A percentile compares a stretch with the other conserved stretches of the same genome.
These are phyloP conservation scores for Capronia epimyces DNA, from an alignment of 2,329 filamentous ascomycete genomes.

Conservation along the genomic window DNA sequence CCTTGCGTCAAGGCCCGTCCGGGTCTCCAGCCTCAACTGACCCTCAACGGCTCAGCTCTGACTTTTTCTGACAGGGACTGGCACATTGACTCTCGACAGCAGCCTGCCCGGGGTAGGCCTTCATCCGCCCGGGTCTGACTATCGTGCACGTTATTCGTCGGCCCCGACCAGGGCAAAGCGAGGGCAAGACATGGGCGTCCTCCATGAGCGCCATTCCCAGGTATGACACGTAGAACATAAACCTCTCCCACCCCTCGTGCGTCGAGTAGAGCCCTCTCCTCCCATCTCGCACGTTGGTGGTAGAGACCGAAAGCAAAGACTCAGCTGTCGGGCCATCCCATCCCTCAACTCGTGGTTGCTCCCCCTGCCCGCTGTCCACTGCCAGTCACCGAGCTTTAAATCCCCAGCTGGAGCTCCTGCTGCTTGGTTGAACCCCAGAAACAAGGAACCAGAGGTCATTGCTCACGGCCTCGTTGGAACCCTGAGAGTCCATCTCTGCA, in stretches of 20 bases:
- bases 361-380: background rate
- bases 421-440: background rate
- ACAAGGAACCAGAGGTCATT: background rate
- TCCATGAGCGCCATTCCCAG: constrained; percentile 1
- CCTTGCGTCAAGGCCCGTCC: background rate
- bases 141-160: background rate
- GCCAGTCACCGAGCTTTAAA: background rate
- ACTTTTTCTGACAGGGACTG: background rate
- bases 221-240: constrained; percentile 21
- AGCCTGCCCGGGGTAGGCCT: background rate
- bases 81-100: background rate
- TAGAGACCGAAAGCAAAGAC: too few species aligned
- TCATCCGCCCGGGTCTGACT: background rate
- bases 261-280: constrained; percentile 1
- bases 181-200: background rate
- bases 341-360: background rate
- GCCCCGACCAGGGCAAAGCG: background rate
- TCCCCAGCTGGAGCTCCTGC: background rate
- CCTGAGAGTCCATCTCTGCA: background rate
- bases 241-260: constrained; percentile 7
- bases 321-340: too few species aligned
- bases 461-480: background rate
- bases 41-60: background rate
- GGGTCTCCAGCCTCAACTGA: background rate
- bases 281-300: background rate